Evolutionary conservation across 2,329 filamentous ascomycete genomes (phyloP), one percentile per base, ranked within the genome.

Genomic region (Stromatinia cepivora): DNA sequence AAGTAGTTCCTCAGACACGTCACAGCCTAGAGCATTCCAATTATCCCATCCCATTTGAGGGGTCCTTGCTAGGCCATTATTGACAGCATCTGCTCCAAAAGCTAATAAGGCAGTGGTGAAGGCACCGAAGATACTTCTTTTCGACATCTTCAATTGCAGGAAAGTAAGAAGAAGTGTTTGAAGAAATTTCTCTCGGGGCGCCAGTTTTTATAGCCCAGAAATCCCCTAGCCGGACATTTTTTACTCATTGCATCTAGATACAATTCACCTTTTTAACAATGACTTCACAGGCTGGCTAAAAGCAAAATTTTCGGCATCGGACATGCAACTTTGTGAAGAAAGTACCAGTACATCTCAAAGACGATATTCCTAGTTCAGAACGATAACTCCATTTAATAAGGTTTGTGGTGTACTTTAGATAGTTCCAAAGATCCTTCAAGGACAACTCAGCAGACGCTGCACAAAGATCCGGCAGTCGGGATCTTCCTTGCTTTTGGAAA

Each of bases 11-110:
- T 86, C 82, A 66, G 81, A 81, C 67, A 87, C 84, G 67, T 84
- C 78, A 76, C 84, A 86, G 36, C 78, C 78, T 71, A 84, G 84
- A 25, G 82, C 81, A 74, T 87, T 87, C 84, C 84, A 86, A 57
- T 77, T 77, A 58, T 77, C 72, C 73, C 76, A 84, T 20, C 82
- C 82, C 73, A 84, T 80, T 70, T 80, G 80, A 28, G 81, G 80
- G 20, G 80, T 81, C 39, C 74, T 70, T 39, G 80, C 81, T 8
- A 82, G 75, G 10, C 80, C 80, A 80, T 82, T 81, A 67, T 81
- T 76, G 66, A 79, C 72, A 10, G 78, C 79, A 58, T 56, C 58
- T 9, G 72, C 75, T 54, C 59, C 64, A 57, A 69, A 61, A 36
- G 62, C 67, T 28, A 77, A 59, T 34, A 73, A 53, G 34, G 69